Base-by-base conservation (phyloP, 345 rosid genomes). In the Gossypium rotundifolium region DNA sequence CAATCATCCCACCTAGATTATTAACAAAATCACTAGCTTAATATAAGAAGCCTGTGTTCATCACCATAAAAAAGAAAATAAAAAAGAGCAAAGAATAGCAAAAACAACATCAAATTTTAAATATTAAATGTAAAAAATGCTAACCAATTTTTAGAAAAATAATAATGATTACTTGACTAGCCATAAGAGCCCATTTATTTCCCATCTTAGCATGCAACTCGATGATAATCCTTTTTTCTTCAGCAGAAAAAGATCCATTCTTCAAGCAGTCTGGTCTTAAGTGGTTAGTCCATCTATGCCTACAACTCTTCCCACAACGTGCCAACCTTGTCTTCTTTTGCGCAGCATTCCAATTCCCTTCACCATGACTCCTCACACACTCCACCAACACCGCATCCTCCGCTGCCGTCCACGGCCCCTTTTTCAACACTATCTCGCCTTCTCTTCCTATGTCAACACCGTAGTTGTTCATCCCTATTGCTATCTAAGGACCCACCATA, bases 151-250 rank as follows among this genome's bases (percentile, higher is more conserved):
- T 33, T 5, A 33, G 1, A 33, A 33, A 3, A 57, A 57, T 8
- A 9, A 57, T 20, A 55, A 20, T 58, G 0, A 22, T 2, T 44
- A 86, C 90, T 86, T 80, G 85, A 75, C 87, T 79, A 4, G 90
- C 87, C 88, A 87, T 87, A 63, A 85, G 87, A 65, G 90, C 88
- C 90, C 90, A 87, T 79, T 85, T 87, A 69, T 87, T 87, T 44
- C 88, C 87, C 1, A 81, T 85, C n/a, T 80, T 83, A 66, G 87
- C 84, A 73, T 87, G 88, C 12, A 85, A 79, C 54, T 87, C 85
- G 61, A 83, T 82, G 27, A 87, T 87, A 40, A 85, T 79, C 65
- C 84, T 79, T 61, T 87, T 87, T 67, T 87, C 90, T 2, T 85
- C 80, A 2, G 78, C 68, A 8, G 84, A 80, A 75, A 87, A 85